phyloP scores from a whole-genome alignment of 306 rosid species.

The Citrullus mucosospermus region DNA sequence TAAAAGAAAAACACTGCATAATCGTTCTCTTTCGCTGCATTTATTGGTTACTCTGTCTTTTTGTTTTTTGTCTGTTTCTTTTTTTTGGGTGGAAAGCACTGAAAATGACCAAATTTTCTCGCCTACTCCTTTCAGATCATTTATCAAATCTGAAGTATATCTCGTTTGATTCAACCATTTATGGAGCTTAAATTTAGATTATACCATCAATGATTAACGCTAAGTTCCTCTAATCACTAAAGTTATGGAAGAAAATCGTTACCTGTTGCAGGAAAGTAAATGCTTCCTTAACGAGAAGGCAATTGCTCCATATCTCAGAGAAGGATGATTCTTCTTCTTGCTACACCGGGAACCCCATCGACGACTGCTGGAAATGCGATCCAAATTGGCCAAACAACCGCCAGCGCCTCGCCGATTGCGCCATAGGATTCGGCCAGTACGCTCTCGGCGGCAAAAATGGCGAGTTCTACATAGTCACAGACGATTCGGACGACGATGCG shows the following conservation, averaged over 20 bases:
- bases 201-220: neutral
- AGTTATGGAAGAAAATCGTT: neutral
- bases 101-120: neutral
- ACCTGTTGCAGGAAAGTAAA: conserved; percentile 55
- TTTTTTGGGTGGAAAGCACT: neutral
- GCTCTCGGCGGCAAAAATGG: conserved; percentile 89
- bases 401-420: conserved; percentile 81
- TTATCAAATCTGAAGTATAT: neutral
- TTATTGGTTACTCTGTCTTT: neutral
- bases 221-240: neutral
- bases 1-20: neutral
- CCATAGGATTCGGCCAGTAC: conserved; percentile 89
- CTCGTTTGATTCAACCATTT: neutral
- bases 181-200: neutral
- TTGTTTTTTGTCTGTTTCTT: neutral
- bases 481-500: conserved; percentile 65
- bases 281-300: conserved; percentile 66
- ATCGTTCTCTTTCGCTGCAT: neutral
- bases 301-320: conserved; percentile 31
- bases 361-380: conserved; percentile 99
- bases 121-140: neutral
- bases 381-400: conserved; percentile 84
- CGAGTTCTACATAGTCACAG: conserved; percentile 66
- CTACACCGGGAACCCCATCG: conserved; percentile 82
- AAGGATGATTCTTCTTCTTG: conserved; percentile 34